A percentile compares a stretch with the other conserved stretches of the same genome.
Evolutionary conservation across 176 grass and related monocot genomes (phyloP).

Genomic region (Hordeum vulgare): MorexV3_pseudomolecules_assembly NC_058523.1:421137623-421138122

Average conservation of each 20-base stretch:
- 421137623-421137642: background rate
- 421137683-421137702: background rate
- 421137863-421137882: background rate
- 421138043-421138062: slow-evolving; percentile 8
- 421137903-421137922: background rate
- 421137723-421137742: background rate
- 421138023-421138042: background rate
- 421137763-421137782: background rate
- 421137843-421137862: background rate
- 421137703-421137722: background rate
- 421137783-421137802: background rate
- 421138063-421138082: background rate
- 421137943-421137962: background rate
- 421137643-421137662: background rate
- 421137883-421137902: background rate
- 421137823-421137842: background rate
- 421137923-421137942: background rate
- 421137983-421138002: background rate
- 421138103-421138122: slow-evolving; percentile 4
- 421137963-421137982: background rate
- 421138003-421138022: background rate
- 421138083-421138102: slow-evolving; percentile 1
- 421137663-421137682: background rate
- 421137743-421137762: background rate
- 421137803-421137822: background rate